Evolutionary conservation across 805 yeast species (phyloP), one percentile per base, ranked within the genome.

Genomic region (Teunomyces cretensis): DNA sequence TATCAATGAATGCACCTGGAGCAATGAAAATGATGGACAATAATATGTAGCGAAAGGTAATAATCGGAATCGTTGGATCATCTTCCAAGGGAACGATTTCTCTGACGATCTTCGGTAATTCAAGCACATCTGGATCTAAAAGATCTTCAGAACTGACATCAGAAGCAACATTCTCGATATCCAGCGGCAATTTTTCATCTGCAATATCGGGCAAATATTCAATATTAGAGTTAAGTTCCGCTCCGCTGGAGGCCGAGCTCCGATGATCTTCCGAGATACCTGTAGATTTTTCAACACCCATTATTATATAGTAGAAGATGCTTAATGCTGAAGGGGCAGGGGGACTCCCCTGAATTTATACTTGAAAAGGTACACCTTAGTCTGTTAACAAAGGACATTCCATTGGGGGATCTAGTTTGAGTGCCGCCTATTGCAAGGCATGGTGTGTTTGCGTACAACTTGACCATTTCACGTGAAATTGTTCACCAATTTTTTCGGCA

Each of bases 1-100:
- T 70, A 33, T 63, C 71, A 6, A 70, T 62, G 43, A 70, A 68
- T 1, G 76, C 76, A 5, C 75, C 76, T 3, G 76, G 76, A 4
- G 64, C 51, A 16, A 71, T 61, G 41, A 71, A 67, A 1, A 70
- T 30, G 7, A 62, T 52, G 3, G 74, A 54, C 11, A 71, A 55
- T 2, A 70, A 13, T 30, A 71, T 51, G 48, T 61, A 65, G 2
- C 76, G 53, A 46, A 70, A 67, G 0, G 76, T 71, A 3, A 67
- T 43, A 2, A 67, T 68, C 0, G 72, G 75, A n/a, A 64, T 53
- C 2, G 50, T 53, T 4, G 73, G 70, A 48, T 71, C 74, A 43
- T 71, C 76, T 12, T 58, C 56, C 28, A 71, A 52, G 0, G 72
- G 66, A 4, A 69, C 75, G 2, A 65, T 57, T 42, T 70, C 74